Evolutionary conservation across 225 moss, liverwort and hornwort species (phyloP).

Genomic region (Lunularia cruciata): DNA sequence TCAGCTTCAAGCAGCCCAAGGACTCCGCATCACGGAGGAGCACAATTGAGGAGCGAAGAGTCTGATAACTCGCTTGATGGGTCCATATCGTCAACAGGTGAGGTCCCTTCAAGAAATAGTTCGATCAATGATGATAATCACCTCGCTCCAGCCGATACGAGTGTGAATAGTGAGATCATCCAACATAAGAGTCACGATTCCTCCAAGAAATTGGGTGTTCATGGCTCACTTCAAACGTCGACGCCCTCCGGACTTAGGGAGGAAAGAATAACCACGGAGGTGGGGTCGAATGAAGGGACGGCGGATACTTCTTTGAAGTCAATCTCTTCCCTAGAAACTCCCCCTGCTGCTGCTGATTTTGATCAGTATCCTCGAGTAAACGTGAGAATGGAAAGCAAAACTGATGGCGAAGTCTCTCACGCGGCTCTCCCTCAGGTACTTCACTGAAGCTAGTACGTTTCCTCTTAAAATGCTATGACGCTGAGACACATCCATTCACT

Average conservation of each 20-base stretch:
- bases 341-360: neutral
- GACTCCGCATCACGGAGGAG: conserved; percentile 12
- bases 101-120: neutral
- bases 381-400: neutral
- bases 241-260: neutral
- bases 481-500: too few species aligned
- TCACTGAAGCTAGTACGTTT: too few species aligned
- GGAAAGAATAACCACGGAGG: neutral
- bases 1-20: conserved; percentile 26
- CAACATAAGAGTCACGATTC: neutral
- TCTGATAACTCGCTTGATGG: neutral
- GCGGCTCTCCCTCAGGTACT: conserved; percentile 12
- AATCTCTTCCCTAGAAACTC: neutral
- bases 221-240: neutral
- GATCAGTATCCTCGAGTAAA: neutral
- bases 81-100: neutral
- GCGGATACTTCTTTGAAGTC: neutral
- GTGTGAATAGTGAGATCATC: neutral
- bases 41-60: neutral
- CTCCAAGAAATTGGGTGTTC: neutral
- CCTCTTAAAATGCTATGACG: too few species aligned
- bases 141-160: neutral
- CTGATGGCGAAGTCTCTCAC: neutral
- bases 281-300: neutral
- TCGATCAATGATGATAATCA: conserved; percentile 2